phyloP scores from a whole-genome alignment of 2,329 filamentous ascomycete species.

The Pestalotiopsis sp. region DNA sequence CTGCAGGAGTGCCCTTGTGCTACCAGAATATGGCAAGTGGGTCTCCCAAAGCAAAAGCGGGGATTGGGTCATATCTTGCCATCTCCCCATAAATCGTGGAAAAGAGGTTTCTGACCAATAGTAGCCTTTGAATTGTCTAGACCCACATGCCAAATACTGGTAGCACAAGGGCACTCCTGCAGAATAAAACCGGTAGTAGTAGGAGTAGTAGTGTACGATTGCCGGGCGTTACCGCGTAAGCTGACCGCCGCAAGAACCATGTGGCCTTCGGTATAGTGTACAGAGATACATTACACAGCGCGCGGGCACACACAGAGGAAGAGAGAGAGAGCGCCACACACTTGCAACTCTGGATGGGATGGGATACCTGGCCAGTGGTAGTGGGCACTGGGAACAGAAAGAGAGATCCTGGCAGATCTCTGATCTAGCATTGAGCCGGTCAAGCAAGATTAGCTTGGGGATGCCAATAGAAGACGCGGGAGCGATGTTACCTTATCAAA shows the following conservation, averaged over 20 bases:
- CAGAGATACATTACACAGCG: not conserved
- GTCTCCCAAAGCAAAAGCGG: too few relatives aligned
- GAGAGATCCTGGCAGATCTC: slow-evolving; percentile 7
- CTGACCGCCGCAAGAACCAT: slow-evolving; percentile 5
- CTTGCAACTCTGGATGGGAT: not conserved
- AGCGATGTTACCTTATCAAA: slow-evolving; percentile 11
- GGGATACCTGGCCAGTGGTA: not conserved
- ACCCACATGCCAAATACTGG: too few relatives aligned
- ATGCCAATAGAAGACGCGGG: slow-evolving; percentile 7
- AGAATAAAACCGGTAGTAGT: not conserved
- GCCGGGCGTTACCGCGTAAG: slow-evolving; percentile 1
- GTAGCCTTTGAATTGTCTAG: too few relatives aligned
- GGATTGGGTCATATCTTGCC: too few relatives aligned
- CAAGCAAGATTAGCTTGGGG: slow-evolving; percentile 8
- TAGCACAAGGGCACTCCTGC: not conserved
- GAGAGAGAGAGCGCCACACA: too few relatives aligned
- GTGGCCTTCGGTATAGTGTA: not conserved
- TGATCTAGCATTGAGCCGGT: slow-evolving; percentile 7
- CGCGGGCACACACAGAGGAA: not conserved
- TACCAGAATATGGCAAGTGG: too few relatives aligned
- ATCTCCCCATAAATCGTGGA: too few relatives aligned
- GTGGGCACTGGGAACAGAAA: not conserved
- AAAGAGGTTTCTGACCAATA: too few relatives aligned
- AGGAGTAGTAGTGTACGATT: not conserved
- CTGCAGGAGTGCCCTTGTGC: not conserved